Evolutionary conservation across 2,329 filamentous ascomycete species (phyloP).

Genomic region (Sporothrix dimorphospora): DNA sequence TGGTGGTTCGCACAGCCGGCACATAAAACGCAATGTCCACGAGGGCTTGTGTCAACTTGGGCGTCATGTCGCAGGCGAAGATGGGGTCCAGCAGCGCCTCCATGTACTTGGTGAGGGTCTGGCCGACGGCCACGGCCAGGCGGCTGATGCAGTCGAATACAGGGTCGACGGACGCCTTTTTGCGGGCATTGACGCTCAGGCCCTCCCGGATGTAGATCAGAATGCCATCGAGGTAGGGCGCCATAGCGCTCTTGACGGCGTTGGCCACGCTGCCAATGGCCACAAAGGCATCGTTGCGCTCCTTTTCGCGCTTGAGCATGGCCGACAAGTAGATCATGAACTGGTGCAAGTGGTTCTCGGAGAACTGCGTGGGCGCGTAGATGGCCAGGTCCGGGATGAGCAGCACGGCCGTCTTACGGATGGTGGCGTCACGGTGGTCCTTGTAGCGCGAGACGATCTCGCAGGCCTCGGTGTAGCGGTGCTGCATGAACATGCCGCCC

Average conservation of each 20-base stretch:
- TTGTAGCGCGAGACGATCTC: conserved; percentile 92
- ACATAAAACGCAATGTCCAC: conserved; percentile 99
- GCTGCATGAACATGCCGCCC: conserved; percentile 99
- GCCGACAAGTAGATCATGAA: conserved; percentile 97
- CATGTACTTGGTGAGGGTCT: conserved; percentile 98
- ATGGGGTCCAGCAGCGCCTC: conserved; percentile 93
- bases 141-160: conserved; percentile 99
- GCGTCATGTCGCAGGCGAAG: conserved; percentile 92
- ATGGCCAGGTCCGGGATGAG: conserved; percentile 91
- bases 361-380: conserved; percentile 90
- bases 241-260: conserved; percentile 92
- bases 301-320: conserved; percentile 92
- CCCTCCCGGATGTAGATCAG: conserved; percentile 92
- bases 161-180: conserved; percentile 68
- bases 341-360: conserved; percentile 82
- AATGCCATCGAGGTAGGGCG: conserved; percentile 92
- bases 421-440: conserved; percentile 85
- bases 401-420: conserved; percentile 85
- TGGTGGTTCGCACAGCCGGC: conserved; percentile 86
- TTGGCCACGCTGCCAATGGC: conserved; percentile 97
- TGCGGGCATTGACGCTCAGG: conserved; percentile 75
- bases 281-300: conserved; percentile 90
- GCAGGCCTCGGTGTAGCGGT: conserved; percentile 87
- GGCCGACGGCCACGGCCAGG: conserved; percentile 90
- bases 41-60: conserved; percentile 90